Base-by-base conservation (phyloP, 2,329 filamentous ascomycete genomes). In the Fusarium beomiforme region DNA sequence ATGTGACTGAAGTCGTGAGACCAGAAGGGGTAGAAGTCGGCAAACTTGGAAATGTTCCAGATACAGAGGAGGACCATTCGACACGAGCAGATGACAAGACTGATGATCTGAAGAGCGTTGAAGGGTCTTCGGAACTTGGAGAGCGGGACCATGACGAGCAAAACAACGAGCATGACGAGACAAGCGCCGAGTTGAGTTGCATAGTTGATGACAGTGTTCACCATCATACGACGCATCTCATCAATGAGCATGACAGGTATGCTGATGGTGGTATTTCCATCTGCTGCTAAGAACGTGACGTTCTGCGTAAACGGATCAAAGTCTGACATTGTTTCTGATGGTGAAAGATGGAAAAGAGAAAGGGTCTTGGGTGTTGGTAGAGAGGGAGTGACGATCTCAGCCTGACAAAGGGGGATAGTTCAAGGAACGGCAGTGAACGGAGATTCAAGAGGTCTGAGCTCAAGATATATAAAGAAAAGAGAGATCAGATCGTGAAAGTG, bases 171-270 rank as follows among this genome's bases (percentile, higher is more conserved):
- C 75, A 94, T 87, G 66, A 91, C 81, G 62, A 91, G 70, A 49
- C 88, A 89, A 26, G 91, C 89, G 33, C 93, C 93, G 55, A 94
- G 85, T 78, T 95, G 92, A 21, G 87, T 82, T 56, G 88, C 90
- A 78, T 91, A 93, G 80, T 90, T 91, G 83, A 93, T 89, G 77
- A 77, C 78, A 29, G 81, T 78, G 73, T 78, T 81, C 69, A 79
- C 65, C 42, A 78, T 76, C 33, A 78, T 76, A 26, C 74, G 69
- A 67, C 79, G 80, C 54, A 78, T 72, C 26, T 50, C 41, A 68
- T 84, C 79, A 49, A 86, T 67, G 17, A 46, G 12, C 10, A 67
- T 16, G n/a, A 83, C 67, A 19, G 82, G 76, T 47, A 84, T 63
- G 8, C 71, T 55, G 60, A 82, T 73, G 16, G 72, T 59, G 0